Base-by-base conservation (phyloP, 1,284 basidiomycete species). In the Leccinum pseudoinsigne region DNA sequence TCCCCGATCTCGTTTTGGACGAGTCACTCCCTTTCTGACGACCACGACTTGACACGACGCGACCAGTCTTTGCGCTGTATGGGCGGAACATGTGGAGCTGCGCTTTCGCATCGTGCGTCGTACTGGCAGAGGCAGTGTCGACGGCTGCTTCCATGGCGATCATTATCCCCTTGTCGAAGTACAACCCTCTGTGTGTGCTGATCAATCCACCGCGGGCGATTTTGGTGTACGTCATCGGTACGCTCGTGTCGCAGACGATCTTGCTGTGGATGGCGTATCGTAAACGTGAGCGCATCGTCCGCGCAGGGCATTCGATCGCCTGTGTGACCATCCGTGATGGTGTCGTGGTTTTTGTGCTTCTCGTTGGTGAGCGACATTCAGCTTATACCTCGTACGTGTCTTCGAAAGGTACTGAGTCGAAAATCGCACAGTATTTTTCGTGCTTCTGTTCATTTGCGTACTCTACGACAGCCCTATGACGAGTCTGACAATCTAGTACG, bases 311-410 rank as follows among this genome's bases (percentile, higher is more conserved):
- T 2, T 56, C 59, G 4, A 45, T 72, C 34, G 64, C 61, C 16
- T 68, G 61, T 16, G 51, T 69, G 2, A 73, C 72, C n/a, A 72
- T 72, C 21, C 72, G 73, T 2, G 71, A 72, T 18, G 71, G 71
- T 21, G 7, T 66, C 5, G 2, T 69, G 2, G 70, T 61, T 12
- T 72, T 74, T 14, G 11, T 26, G 2, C 62, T 51, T 9, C 4
- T 74, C 16, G 42, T 55, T 45, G 56, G 70, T 71, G 26, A 70
- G 70, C 12, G 0, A 18, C 6, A 3, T 34, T 14, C 21, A 14
- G 7, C 18, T 14, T 10, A 23, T 9, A 21, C 36, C 23, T 51
- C 50, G 21, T 51, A 14, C 21, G 21, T 9, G 21, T 51, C 14
- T 23, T 23, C 21, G 47, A 50, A 21, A 50, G 18, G 47, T 50